A percentile compares a stretch with the other conserved stretches of the same genome.
Conservation (phyloP, 768 basidiomycete species). For the Tylopilus sp. region DNA sequence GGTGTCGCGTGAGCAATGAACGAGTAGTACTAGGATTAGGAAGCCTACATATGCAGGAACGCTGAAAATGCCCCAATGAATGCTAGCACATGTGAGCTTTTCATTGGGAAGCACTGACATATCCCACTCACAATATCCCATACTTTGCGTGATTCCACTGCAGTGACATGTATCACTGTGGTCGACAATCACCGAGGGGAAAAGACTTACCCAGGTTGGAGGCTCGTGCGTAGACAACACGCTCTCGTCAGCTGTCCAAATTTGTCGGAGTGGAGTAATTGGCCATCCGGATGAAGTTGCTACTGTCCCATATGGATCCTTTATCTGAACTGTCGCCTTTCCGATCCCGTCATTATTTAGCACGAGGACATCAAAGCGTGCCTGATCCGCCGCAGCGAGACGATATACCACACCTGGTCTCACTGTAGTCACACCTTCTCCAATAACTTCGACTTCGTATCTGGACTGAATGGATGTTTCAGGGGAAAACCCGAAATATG, state of each 20-base stretch:
- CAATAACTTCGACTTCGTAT: conserved; percentile 36
- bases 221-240: conserved; percentile 46
- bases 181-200: not conserved
- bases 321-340: conserved; percentile 32
- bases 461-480: conserved; percentile 31
- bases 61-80: conserved; percentile 51
- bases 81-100: conserved; percentile 26
- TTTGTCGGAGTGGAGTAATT: conserved; percentile 35
- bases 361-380: conserved; percentile 45
- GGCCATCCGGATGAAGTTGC: conserved; percentile 37
- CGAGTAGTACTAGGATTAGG: no score
- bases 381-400: conserved; percentile 49
- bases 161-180: not conserved
- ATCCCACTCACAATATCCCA: conserved; percentile 49
- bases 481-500: conserved; percentile 20
- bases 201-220: conserved; percentile 47
- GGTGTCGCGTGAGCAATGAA: no score
- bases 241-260: conserved; percentile 37
- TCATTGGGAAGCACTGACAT: not conserved
- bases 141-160: conserved; percentile 53
- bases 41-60: conserved; percentile 41
- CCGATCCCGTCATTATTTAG: conserved; percentile 30
- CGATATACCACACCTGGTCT: conserved; percentile 40
- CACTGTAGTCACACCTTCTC: conserved; percentile 41
- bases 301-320: conserved; percentile 31